Percentiles rank a stretch among this genome's conserved stretches.
These are phyloP conservation scores for Sclerotinia subarctica DNA, from an alignment of 2,329 filamentous ascomycete species.

Conservation along the genomic window DNA sequence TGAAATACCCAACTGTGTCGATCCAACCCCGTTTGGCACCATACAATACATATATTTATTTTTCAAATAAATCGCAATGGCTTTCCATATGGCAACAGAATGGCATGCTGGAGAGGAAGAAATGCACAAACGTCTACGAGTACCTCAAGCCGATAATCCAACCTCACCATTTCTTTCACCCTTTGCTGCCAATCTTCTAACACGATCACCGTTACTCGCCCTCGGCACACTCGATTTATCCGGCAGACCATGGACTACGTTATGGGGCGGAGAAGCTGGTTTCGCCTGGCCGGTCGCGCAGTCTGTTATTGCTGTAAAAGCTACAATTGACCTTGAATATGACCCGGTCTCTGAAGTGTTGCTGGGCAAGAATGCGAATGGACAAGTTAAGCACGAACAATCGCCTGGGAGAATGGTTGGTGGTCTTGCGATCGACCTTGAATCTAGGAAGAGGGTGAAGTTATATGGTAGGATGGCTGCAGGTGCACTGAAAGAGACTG, in stretches of 20 bases:
- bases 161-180: slow-evolving; percentile 61
- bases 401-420: slow-evolving; percentile 52
- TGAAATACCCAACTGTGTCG: neutral
- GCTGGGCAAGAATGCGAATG: slow-evolving; percentile 48
- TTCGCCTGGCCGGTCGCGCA: slow-evolving; percentile 61
- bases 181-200: slow-evolving; percentile 58
- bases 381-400: slow-evolving; percentile 38
- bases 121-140: slow-evolving; percentile 59
- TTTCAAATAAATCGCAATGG: neutral
- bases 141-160: slow-evolving; percentile 60
- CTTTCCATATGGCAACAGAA: slow-evolving; percentile 17
- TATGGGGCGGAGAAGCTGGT: slow-evolving; percentile 71
- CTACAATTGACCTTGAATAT: slow-evolving; percentile 54
- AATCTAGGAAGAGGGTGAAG: slow-evolving; percentile 68
- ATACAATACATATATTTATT: neutral
- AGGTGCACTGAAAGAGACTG: slow-evolving; percentile 48
- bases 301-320: slow-evolving; percentile 60
- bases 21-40: neutral
- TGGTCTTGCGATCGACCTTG: slow-evolving; percentile 61
- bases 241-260: slow-evolving; percentile 68
- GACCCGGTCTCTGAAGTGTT: slow-evolving; percentile 70
- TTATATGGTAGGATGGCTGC: slow-evolving; percentile 67
- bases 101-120: slow-evolving; percentile 60
- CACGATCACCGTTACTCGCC: slow-evolving; percentile 63
- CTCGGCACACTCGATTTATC: slow-evolving; percentile 66